These are phyloP conservation scores for Corniculantispora saksenae DNA, from an alignment of 2,329 filamentous ascomycete genomes.

Conservation along the genomic window DNA sequence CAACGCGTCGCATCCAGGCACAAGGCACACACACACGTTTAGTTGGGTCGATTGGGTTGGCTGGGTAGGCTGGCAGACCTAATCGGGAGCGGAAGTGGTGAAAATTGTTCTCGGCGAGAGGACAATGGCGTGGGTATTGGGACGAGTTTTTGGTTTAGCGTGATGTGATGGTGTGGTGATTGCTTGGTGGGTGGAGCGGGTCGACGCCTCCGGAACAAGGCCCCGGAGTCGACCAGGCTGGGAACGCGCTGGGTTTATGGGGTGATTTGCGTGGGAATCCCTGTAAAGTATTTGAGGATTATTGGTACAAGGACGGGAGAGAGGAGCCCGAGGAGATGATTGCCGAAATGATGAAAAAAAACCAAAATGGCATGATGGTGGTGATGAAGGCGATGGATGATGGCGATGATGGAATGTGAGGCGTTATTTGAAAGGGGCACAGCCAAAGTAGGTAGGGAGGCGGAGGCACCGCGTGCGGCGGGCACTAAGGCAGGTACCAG, in stretches of 20 bases:
- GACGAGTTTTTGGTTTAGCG: constrained; percentile 2
- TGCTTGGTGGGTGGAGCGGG: not conserved
- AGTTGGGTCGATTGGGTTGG: too few relatives aligned
- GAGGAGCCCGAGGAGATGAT: too few relatives aligned
- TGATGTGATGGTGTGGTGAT: constrained; percentile 1
- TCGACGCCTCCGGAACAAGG: constrained; percentile 13
- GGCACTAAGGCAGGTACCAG: constrained; percentile 16
- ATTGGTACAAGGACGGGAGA: not conserved
- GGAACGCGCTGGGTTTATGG: not conserved
- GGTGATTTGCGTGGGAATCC: constrained; percentile 7
- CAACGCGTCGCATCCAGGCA: not conserved
- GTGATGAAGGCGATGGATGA: not conserved
- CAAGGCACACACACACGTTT: too few relatives aligned
- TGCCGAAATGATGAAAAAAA: not conserved
- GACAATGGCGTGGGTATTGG: not conserved
- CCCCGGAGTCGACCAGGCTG: constrained; percentile 3
- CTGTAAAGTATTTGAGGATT: not conserved
- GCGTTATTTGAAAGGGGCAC: not conserved
- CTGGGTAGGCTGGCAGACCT: not conserved
- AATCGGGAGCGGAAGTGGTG: not conserved
- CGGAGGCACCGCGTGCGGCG: not conserved
- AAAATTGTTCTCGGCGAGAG: not conserved
- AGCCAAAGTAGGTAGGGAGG: not conserved
- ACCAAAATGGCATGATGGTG: not conserved
- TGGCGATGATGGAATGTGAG: not conserved